A percentile compares a stretch with the other conserved stretches of the same genome.
Conservation (phyloP, 345 rosid species). For the Theobroma cacao region DNA sequence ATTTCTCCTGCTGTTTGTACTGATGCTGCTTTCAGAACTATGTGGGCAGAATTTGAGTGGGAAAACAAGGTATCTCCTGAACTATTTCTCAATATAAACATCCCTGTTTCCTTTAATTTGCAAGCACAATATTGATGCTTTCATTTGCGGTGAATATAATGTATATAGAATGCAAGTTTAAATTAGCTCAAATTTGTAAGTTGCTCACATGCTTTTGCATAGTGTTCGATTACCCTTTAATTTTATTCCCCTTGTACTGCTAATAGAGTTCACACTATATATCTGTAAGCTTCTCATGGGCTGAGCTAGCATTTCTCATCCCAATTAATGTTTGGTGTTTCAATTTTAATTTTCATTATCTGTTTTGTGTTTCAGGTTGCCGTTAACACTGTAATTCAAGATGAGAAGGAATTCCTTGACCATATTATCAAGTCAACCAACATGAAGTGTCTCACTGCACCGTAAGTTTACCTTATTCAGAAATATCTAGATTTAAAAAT, state of each 20-base stretch:
- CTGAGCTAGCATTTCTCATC: background rate
- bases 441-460: constrained; percentile 80
- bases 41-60: constrained; percentile 99
- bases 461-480: constrained; percentile 37
- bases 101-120: background rate
- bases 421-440: constrained; percentile 73
- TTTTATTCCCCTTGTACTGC: background rate
- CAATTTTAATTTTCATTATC: background rate
- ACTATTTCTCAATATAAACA: background rate
- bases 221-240: background rate
- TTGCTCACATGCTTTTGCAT: background rate
- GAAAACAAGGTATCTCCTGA: constrained; percentile 75
- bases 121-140: background rate
- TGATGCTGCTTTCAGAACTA: constrained; percentile 86
- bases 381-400: constrained; percentile 63
- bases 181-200: background rate
- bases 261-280: background rate
- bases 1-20: constrained; percentile 92
- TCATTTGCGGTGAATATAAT: background rate
- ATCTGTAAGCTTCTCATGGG: background rate
- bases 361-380: constrained; percentile 55
- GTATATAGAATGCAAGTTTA: background rate
- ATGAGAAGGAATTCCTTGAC: constrained; percentile 68
- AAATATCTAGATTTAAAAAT: background rate
- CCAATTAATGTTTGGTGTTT: background rate